These are phyloP conservation scores for Amylocystis lapponica DNA, from an alignment of 768 basidiomycete species.

Conservation along the genomic window DNA sequence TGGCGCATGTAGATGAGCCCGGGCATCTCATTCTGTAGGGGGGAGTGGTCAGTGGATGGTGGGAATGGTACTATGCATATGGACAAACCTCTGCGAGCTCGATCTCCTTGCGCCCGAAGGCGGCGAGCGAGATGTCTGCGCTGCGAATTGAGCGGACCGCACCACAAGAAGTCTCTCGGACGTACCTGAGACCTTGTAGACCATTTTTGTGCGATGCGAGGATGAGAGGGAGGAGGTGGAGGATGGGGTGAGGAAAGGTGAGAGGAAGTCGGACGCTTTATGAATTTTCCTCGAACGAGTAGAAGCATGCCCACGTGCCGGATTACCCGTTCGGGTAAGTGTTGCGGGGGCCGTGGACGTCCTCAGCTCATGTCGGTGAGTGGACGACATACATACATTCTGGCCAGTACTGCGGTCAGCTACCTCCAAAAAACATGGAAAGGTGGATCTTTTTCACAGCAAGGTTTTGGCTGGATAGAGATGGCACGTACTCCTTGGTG, in stretches of 20 bases:
- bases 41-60: conserved; percentile 1
- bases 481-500: no score
- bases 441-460: no score
- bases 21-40: conserved; percentile 80
- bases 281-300: not conserved
- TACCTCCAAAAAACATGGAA: no score
- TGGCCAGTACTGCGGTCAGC: no score
- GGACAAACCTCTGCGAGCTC: conserved; percentile 89
- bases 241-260: conserved; percentile 17
- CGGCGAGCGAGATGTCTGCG: conserved; percentile 90
- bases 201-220: conserved; percentile 45
- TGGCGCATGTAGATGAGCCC: conserved; percentile 90
- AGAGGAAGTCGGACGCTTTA: conserved; percentile 19
- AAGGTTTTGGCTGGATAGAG: no score
- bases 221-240: conserved; percentile 18
- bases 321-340: not conserved
- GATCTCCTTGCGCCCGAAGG: conserved; percentile 99
- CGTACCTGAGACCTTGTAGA: conserved; percentile 87
- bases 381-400: no score
- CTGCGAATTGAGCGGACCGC: conserved; percentile 11
- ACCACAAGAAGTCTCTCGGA: not conserved
- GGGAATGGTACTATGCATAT: conserved; percentile 1
- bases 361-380: no score
- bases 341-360: no score
- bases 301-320: not conserved